A percentile compares a stretch with the other conserved stretches of the same genome.
Conservation (phyloP, 441 rosid species). For the Adansonia grandidieri region DNA sequence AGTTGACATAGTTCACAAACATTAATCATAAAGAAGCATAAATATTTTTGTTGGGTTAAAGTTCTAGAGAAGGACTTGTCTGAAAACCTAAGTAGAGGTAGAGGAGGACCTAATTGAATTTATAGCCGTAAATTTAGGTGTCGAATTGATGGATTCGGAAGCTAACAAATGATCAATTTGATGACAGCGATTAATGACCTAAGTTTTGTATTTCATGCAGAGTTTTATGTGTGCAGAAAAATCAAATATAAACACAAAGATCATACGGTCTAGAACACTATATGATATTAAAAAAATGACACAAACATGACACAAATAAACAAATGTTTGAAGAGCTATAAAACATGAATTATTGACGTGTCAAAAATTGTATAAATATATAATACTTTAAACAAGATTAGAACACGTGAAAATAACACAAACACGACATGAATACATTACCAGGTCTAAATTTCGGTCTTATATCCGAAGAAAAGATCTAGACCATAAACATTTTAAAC, state of each 20-base stretch:
- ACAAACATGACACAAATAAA: background rate
- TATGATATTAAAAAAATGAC: background rate
- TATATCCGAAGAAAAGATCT: background rate
- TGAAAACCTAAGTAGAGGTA: background rate
- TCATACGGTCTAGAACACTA: background rate
- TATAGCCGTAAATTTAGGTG: slow-evolving; percentile 7
- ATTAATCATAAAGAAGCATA: background rate
- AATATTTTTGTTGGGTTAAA: background rate
- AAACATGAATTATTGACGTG: too few relatives aligned
- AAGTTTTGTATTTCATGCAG: background rate
- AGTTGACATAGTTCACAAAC: slow-evolving; percentile 13
- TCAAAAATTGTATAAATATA: too few relatives aligned
- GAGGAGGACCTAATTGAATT: slow-evolving; percentile 1
- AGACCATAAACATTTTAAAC: slow-evolving; percentile 13
- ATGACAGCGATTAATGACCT: background rate
- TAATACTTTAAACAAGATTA: too few relatives aligned
- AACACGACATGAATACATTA: background rate
- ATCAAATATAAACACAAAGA: background rate
- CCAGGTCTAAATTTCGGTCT: background rate
- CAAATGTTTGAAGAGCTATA: too few relatives aligned
- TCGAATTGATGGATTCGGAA: background rate
- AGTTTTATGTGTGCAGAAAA: background rate
- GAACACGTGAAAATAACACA: background rate
- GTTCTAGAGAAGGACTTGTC: background rate
- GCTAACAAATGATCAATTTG: background rate